Conservation (phyloP, 371 early-diverging fungal species). For the Fennellomyces sp. region DNA sequence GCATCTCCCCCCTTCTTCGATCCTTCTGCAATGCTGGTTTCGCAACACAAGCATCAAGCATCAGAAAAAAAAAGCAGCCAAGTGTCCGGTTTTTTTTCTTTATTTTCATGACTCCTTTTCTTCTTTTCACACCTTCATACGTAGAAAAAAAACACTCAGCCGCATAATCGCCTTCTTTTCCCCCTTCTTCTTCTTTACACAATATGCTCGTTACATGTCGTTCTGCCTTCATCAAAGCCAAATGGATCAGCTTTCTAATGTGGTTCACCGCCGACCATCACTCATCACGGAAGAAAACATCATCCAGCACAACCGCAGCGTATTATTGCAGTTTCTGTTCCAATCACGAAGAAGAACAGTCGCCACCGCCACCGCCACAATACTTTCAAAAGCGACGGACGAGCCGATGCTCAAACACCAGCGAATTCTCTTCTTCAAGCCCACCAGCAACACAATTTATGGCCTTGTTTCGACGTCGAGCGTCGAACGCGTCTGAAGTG, state of each 20-base stretch:
- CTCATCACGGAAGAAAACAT: background rate
- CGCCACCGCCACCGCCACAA: background rate
- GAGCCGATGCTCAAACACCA: conserved; percentile 1
- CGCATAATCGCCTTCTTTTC: background rate
- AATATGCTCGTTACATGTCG: background rate
- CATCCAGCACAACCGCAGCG: background rate
- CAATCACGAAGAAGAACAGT: background rate
- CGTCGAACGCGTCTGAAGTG: conserved; percentile 8
- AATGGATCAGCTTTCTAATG: background rate
- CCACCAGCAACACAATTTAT: background rate
- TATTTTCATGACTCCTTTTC: conserved; percentile 1
- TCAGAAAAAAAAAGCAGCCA: background rate
- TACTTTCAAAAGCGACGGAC: conserved; percentile 7
- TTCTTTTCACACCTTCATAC: background rate
- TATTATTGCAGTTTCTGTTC: conserved; percentile 1
- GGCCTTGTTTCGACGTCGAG: conserved; percentile 13
- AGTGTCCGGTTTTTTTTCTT: background rate
- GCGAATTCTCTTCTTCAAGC: background rate
- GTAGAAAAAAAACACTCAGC: background rate
- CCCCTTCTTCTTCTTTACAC: background rate
- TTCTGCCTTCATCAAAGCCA: background rate
- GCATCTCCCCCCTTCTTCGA: background rate
- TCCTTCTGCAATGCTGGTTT: background rate
- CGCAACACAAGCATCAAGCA: background rate
- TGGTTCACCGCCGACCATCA: background rate